phyloP scores from a whole-genome alignment of 495 filamentous ascomycete species.

The Physcia stellaris region DNA sequence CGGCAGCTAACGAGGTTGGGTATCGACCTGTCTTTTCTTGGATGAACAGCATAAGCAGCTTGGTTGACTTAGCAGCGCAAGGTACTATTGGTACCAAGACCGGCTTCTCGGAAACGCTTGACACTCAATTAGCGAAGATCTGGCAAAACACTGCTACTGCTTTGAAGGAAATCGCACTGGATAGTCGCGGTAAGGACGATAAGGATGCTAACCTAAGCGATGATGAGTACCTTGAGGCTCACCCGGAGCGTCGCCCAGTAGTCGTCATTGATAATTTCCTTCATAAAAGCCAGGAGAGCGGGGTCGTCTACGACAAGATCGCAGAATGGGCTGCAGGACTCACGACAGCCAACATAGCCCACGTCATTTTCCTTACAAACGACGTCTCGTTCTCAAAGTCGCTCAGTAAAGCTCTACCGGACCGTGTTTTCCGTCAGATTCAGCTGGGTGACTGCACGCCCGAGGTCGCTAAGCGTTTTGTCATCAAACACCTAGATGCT shows the following conservation, averaged over 20 bases:
- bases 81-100: constrained; percentile 89
- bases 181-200: constrained; percentile 51
- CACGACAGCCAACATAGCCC: constrained; percentile 81
- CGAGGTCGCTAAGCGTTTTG: constrained; percentile 75
- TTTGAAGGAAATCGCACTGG: constrained; percentile 61
- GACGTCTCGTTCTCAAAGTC: constrained; percentile 84
- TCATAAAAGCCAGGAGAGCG: constrained; percentile 58
- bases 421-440: constrained; percentile 79
- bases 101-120: constrained; percentile 88
- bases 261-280: constrained; percentile 93
- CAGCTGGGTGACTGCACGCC: constrained; percentile 73
- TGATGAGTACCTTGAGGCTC: constrained; percentile 83
- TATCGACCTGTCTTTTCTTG: constrained; percentile 91
- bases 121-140: constrained; percentile 84
- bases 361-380: constrained; percentile 93
- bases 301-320: constrained; percentile 76
- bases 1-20: constrained; percentile 72
- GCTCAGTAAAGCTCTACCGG: constrained; percentile 73
- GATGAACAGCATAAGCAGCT: constrained; percentile 86
- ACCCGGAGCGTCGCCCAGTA: constrained; percentile 72
- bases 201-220: constrained; percentile 60
- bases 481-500: constrained; percentile 65
- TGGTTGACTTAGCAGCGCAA: constrained; percentile 84
- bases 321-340: constrained; percentile 82
- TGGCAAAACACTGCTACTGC: constrained; percentile 74